Base-by-base conservation (phyloP, 2,329 filamentous ascomycete species). In the Aspergillus nomiae region DNA sequence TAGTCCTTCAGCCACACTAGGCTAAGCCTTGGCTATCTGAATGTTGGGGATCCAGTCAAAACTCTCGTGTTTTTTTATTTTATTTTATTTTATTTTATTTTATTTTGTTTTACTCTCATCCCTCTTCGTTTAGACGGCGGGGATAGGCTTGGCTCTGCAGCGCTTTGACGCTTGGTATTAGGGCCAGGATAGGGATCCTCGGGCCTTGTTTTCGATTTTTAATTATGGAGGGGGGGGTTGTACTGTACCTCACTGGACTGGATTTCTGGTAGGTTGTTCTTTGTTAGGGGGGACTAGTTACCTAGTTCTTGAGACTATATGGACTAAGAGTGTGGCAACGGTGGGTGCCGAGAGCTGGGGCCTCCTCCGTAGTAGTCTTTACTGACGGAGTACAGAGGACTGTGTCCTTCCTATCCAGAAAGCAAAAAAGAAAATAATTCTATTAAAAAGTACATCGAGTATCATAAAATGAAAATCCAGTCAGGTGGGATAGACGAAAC, bases 21-120 rank as follows among this genome's bases (percentile, higher is more conserved):
- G 64, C 66, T 66, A 67, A 67, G 66, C 66, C 66, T 67, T 66
- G 66, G 66, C 64, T 67, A 64, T 65, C 61, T 60, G 58, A 45
- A 38, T 41, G 53, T 61, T 56, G 61, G 63, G 64, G 57, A 60
- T 64, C 60, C 60, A 60, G 60, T 61, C 60, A 63, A 51, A 63
- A 59, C 26, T 58, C 56, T 62, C 58, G 60, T 66, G 56, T 63
- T 51, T 30, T 51, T 30, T 11, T 19, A 4, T n/a, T 28, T n/a
- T 32, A 6, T n/a, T 30, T 8, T 19, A 5, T 51, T 51, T n/a
- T n/a, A 2, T 4, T 4, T n/a, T 32, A 12, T 8, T 19, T 16
- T n/a, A n/a, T n/a, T 24, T 24, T 24, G 1, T 24, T 16, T 26
- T 24, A 3, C 5, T 11, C 14, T 51, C 46, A 58, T 24, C 10